Evolutionary conservation across 164 flowering plant species (phyloP).

Genomic region (Chimonanthus salicifolius): DNA sequence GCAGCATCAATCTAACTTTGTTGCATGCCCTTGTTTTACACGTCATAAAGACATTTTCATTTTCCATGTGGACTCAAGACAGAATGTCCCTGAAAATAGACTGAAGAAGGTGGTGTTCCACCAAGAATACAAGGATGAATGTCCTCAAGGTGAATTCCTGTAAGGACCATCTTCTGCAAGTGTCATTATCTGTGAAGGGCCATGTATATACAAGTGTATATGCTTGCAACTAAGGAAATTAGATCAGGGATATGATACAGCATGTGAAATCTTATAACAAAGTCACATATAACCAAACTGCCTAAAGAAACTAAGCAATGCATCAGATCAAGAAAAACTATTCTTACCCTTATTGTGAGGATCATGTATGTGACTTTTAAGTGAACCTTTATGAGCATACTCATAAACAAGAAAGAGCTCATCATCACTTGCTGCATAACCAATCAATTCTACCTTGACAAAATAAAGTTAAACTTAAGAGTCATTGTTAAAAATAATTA

Average conservation of each 20-base stretch:
- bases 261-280: not conserved
- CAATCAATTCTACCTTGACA: conserved; percentile 97
- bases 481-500: conserved; percentile 20
- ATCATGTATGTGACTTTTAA: conserved; percentile 77
- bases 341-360: conserved; percentile 73
- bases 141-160: too few relatives aligned
- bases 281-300: not conserved
- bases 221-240: too few relatives aligned
- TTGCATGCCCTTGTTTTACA: too few relatives aligned
- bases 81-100: too few relatives aligned
- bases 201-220: too few relatives aligned
- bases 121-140: too few relatives aligned
- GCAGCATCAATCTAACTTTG: too few relatives aligned
- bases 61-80: too few relatives aligned
- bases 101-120: too few relatives aligned
- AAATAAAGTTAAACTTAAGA: conserved; percentile 30
- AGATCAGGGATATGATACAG: not conserved
- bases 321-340: not conserved
- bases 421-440: conserved; percentile 75
- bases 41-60: too few relatives aligned
- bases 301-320: not conserved
- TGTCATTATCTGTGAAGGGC: too few relatives aligned
- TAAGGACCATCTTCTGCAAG: too few relatives aligned
- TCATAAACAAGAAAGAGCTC: conserved; percentile 88
- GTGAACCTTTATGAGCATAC: conserved; percentile 85